These are phyloP conservation scores for Setomelanomma holmii DNA, from an alignment of 2,329 filamentous ascomycete genomes.

Conservation along the genomic window DNA sequence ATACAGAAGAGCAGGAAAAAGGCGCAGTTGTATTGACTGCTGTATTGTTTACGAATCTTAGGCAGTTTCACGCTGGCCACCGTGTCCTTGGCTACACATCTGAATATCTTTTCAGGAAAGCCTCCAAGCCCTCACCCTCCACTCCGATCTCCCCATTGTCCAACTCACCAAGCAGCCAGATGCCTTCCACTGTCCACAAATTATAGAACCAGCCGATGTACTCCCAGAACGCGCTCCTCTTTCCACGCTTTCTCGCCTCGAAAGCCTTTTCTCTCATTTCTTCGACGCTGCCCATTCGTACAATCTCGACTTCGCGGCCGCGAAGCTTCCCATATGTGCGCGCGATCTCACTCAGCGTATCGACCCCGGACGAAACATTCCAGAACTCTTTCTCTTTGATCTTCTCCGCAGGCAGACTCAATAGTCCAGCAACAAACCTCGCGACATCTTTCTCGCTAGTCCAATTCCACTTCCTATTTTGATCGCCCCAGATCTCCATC, in stretches of 20 bases:
- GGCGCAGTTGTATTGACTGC: too few relatives aligned
- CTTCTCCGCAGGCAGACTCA: not conserved
- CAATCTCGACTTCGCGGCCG: not conserved
- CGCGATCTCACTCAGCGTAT: not conserved
- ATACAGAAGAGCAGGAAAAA: conserved; percentile 15
- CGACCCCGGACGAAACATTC: not conserved
- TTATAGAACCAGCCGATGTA: conserved; percentile 3
- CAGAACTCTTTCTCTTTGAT: not conserved
- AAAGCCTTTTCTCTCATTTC: not conserved
- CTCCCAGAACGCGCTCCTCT: conserved; percentile 1
- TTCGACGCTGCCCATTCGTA: not conserved
- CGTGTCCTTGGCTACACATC: not conserved
- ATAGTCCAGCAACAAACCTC: not conserved
- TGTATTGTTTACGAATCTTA: too few relatives aligned
- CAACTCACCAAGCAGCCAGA: not conserved
- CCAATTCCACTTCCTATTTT: not conserved
- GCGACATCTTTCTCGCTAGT: not conserved
- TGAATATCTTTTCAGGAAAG: not conserved
- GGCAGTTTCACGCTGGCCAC: too few relatives aligned
- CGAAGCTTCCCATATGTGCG: not conserved
- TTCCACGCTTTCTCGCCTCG: not conserved
- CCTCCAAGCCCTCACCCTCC: not conserved
- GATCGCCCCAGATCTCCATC: conserved; percentile 1
- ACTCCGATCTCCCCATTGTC: not conserved
- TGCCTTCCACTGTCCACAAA: not conserved